Conservation (phyloP, 805 yeast species). For the Spathaspora gorwiae region DNA sequence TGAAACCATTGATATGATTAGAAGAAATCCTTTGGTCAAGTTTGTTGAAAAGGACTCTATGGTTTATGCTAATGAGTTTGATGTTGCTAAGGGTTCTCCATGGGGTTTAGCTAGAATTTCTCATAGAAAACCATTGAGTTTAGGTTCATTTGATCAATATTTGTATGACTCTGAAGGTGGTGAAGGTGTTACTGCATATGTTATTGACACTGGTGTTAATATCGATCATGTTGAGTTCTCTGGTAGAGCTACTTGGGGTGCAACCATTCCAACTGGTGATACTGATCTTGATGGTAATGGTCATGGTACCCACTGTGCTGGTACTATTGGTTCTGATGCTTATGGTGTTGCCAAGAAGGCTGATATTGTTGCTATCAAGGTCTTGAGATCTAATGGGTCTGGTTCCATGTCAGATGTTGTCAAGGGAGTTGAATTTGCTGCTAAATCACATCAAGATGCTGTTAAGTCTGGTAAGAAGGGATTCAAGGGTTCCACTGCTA, state of each 20-base stretch:
- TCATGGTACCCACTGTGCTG: slow-evolving; percentile 97
- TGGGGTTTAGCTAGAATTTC: slow-evolving; percentile 94
- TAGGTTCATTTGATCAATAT: slow-evolving; percentile 70
- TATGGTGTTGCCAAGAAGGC: slow-evolving; percentile 86
- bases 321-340: slow-evolving; percentile 76
- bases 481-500: slow-evolving; percentile 81
- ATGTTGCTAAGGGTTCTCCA: slow-evolving; percentile 79
- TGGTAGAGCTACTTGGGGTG: slow-evolving; percentile 85
- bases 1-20: slow-evolving; percentile 67
- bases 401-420: slow-evolving; percentile 82
- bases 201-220: slow-evolving; percentile 86
- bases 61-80: slow-evolving; percentile 60
- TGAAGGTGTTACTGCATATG: slow-evolving; percentile 79
- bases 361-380: slow-evolving; percentile 76
- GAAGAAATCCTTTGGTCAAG: slow-evolving; percentile 57
- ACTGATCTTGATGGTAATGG: slow-evolving; percentile 80
- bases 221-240: slow-evolving; percentile 71
- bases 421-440: slow-evolving; percentile 82
- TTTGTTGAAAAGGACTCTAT: slow-evolving; percentile 73
- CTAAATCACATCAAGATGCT: slow-evolving; percentile 60
- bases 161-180: slow-evolving; percentile 71
- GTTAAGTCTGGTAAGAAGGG: slow-evolving; percentile 52
- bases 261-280: slow-evolving; percentile 70
- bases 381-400: slow-evolving; percentile 74
- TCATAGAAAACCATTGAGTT: slow-evolving; percentile 66